Evolutionary conservation across 73 alveolate species (phyloP).

Genomic region (Blepharisma japonicum): DNA sequence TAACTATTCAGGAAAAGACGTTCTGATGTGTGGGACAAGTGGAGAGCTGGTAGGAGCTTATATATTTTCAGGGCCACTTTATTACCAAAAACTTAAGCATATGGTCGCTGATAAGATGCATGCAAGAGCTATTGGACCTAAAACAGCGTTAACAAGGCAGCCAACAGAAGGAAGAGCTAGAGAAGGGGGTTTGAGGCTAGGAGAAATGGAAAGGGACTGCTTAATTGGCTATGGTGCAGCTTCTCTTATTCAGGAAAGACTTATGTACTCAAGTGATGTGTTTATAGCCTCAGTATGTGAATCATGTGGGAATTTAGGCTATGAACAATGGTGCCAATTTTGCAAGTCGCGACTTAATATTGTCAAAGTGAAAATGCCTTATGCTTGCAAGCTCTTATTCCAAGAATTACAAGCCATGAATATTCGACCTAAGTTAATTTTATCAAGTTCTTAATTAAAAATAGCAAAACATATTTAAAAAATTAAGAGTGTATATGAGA

Average conservation of each 20-base stretch:
- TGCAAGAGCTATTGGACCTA: slow-evolving; percentile 98
- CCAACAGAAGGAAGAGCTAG: slow-evolving; percentile 99
- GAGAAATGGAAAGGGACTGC: slow-evolving; percentile 99
- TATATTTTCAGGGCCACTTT: slow-evolving; percentile 97
- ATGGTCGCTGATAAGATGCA: slow-evolving; percentile 99
- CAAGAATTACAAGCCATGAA: slow-evolving; percentile 48
- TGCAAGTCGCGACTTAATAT: slow-evolving; percentile 60
- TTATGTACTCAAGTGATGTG: slow-evolving; percentile 93
- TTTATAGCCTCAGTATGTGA: slow-evolving; percentile 92
- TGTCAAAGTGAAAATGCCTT: slow-evolving; percentile 91
- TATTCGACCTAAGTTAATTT: slow-evolving; percentile 47
- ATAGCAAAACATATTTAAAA: no score
- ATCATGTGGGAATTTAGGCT: slow-evolving; percentile 45
- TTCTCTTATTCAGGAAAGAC: slow-evolving; percentile 90
- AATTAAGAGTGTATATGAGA: no score
- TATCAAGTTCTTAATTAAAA: neutral
- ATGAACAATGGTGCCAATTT: slow-evolving; percentile 43
- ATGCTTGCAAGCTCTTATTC: slow-evolving; percentile 60
- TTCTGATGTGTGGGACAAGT: slow-evolving; percentile 92
- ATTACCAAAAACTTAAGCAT: slow-evolving; percentile 98
- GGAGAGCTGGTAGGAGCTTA: slow-evolving; percentile 96
- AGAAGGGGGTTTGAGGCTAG: slow-evolving; percentile 93
- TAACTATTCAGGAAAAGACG: slow-evolving; percentile 92
- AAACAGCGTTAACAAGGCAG: slow-evolving; percentile 89
- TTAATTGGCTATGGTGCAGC: slow-evolving; percentile 99